Percentiles rank a stretch among this genome's conserved stretches.
Conservation (phyloP, 73 alveolate species). For the Urostyla sp. region DNA sequence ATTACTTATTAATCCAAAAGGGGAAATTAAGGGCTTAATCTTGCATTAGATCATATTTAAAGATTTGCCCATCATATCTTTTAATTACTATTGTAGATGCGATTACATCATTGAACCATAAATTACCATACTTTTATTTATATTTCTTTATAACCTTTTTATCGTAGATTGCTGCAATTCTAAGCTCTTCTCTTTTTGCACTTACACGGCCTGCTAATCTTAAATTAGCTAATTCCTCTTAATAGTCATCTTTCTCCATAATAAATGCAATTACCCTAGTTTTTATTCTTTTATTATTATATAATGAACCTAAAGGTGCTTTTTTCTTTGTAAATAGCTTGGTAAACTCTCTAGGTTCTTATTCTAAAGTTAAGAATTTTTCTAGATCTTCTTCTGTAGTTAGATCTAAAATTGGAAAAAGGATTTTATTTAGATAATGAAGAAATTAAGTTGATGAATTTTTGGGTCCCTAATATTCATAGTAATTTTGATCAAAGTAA, state of each 20-base stretch:
- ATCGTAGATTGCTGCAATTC: constrained; percentile 58
- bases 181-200: constrained; percentile 58
- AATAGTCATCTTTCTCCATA: constrained; percentile 38
- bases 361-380: constrained; percentile 1
- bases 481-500: constrained; percentile 22
- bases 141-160: constrained; percentile 41
- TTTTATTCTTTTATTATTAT: neutral
- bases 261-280: constrained; percentile 62
- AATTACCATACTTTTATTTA: constrained; percentile 22
- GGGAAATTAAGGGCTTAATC: neutral
- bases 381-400: constrained; percentile 54
- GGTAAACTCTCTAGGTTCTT: constrained; percentile 40
- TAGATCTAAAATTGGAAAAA: constrained; percentile 41
- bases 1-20: constrained; percentile 56
- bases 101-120: constrained; percentile 59
- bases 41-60: neutral
- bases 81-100: constrained; percentile 41
- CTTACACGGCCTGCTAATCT: constrained; percentile 23
- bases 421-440: constrained; percentile 32
- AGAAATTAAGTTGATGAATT: constrained; percentile 7
- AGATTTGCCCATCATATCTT: constrained; percentile 27
- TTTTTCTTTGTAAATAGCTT: constrained; percentile 5
- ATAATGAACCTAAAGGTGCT: constrained; percentile 11
- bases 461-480: neutral
- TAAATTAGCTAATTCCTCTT: constrained; percentile 27